These are phyloP conservation scores for Neurospora sp. DNA, from an alignment of 2,329 filamentous ascomycete species.

Conservation along the genomic window DNA sequence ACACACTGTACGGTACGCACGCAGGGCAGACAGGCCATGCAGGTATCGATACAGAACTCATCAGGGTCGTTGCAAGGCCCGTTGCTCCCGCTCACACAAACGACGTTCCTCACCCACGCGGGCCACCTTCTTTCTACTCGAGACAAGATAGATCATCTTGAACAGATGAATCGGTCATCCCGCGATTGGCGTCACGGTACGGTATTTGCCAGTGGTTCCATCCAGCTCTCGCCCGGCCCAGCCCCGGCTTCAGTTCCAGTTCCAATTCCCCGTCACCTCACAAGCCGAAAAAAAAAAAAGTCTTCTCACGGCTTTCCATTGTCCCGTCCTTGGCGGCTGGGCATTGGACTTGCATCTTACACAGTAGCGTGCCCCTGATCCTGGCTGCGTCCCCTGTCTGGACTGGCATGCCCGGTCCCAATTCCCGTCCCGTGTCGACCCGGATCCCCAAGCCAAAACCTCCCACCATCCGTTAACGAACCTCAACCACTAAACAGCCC, in stretches of 20 bases:
- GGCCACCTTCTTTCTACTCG: background rate
- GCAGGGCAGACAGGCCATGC: background rate
- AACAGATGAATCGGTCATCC: background rate
- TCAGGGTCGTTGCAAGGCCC: background rate
- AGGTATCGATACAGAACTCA: background rate
- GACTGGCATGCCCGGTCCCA: constrained; percentile 15
- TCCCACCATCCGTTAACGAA: constrained; percentile 4
- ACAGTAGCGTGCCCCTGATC: constrained; percentile 1
- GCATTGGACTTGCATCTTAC: constrained; percentile 3
- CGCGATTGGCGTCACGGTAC: background rate
- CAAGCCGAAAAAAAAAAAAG: constrained; percentile 5
- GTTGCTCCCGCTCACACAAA: background rate
- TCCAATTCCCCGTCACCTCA: background rate
- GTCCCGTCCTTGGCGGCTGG: constrained; percentile 13
- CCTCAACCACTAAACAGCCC: constrained; percentile 14
- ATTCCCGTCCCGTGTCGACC: constrained; percentile 4
- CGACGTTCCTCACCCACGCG: background rate
- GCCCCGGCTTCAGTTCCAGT: background rate
- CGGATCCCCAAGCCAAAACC: background rate
- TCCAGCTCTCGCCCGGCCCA: background rate
- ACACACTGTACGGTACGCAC: background rate
- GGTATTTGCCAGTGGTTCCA: background rate
- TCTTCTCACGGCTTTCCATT: constrained; percentile 12
- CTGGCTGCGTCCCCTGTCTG: constrained; percentile 16
- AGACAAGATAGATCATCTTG: background rate